Evolutionary conservation across 495 filamentous ascomycete species (phyloP).

Genomic region (Podospora pseudopauciseta): DNA sequence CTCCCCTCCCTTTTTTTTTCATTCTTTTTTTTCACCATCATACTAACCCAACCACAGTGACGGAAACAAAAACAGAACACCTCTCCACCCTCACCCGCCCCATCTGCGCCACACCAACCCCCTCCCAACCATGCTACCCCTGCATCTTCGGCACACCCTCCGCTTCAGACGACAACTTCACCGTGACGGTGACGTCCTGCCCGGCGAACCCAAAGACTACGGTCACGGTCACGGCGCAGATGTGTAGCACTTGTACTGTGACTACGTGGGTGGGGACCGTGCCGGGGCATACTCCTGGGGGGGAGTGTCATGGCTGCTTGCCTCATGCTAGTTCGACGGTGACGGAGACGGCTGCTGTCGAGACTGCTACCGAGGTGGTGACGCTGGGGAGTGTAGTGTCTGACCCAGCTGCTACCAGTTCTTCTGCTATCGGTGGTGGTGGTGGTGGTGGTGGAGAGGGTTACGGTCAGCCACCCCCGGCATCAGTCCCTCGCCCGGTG

Average conservation of each 20-base stretch:
- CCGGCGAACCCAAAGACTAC: constrained; percentile 21
- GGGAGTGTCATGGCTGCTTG: constrained; percentile 29
- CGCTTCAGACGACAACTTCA: constrained; percentile 27
- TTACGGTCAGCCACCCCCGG: too few relatives aligned
- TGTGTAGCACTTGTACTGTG: constrained; percentile 28
- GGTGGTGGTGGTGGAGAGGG: too few relatives aligned
- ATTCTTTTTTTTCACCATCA: neutral
- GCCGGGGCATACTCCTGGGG: constrained; percentile 32
- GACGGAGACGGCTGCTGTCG: neutral
- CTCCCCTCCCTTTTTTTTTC: neutral
- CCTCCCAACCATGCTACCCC: constrained; percentile 38
- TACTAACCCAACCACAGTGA: constrained; percentile 20
- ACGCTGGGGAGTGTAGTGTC: neutral
- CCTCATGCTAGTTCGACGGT: constrained; percentile 10
- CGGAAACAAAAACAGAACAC: constrained; percentile 21
- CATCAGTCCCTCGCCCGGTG: too few relatives aligned
- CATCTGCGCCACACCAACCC: constrained; percentile 38
- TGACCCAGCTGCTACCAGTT: too few relatives aligned
- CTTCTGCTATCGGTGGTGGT: too few relatives aligned
- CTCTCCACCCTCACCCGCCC: constrained; percentile 34
- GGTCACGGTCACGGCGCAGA: constrained; percentile 30
- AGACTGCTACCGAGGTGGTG: neutral
- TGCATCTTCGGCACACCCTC: constrained; percentile 29
- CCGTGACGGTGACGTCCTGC: constrained; percentile 34
- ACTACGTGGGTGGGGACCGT: constrained; percentile 31